Base-by-base conservation (phyloP, 2,329 filamentous ascomycete genomes). In the Monilinia fructicola region DNA sequence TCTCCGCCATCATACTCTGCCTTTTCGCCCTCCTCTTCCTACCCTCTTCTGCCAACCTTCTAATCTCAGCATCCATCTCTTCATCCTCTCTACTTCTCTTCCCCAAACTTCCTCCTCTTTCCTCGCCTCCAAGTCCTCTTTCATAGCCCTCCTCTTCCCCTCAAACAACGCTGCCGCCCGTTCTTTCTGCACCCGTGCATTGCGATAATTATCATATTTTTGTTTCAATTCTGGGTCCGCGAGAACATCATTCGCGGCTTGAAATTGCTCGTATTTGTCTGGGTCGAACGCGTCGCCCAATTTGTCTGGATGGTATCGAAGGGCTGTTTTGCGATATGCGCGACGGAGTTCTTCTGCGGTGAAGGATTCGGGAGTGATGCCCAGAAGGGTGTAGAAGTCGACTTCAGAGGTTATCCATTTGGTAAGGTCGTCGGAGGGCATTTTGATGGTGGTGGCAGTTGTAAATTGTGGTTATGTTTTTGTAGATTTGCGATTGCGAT, bases 301-400 rank as follows among this genome's bases (percentile, higher is more conserved):
- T 80, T 97, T 97, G 83, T 98, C 94, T 0, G 94, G 94, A 78
- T 98, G 94, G 81, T 93, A 92, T 75, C 92, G 92, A n/a, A 97
- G 82, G 4, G 92, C 92, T 40, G 89, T 88, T 73, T 91, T 91
- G 67, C 92, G 87, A 82, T 94, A 97, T 54, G 92, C 92, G 71
- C 75, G 74, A 42, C 74, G 73, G 9, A 75, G 68, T 68, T 75
- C 74, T 9, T 74, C 73, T 48, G 68, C 68, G 0, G 71, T 70
- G 67, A 67, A 73, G 23, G 69, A 68, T 61, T 73, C 71, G 65
- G 73, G 69, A 3, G 69, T 69, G 14, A 76, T 66, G n/a, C 74
- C 74, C 9, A 76, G 71, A 3, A 76, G 71, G 16, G 71, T 66
- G 62, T 76, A 77, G 68, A 77, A 77, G 54, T 77, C 76, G 10